phyloP scores from a whole-genome alignment of 345 rosid species.

The Syzygium aromaticum region DNA sequence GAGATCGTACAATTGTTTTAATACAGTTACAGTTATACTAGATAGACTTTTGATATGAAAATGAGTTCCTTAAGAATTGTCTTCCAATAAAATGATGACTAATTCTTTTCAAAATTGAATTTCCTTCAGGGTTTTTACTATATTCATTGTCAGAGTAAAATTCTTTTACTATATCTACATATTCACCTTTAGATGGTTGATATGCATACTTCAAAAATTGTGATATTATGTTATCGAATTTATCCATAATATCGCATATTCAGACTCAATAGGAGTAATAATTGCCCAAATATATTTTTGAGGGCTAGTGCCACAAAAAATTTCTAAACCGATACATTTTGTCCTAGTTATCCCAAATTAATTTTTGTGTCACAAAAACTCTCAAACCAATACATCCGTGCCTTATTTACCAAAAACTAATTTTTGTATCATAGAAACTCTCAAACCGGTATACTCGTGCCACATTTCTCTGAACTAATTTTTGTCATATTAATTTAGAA shows the following conservation, averaged over 20 bases:
- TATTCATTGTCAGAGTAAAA: background rate
- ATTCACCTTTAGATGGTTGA: background rate
- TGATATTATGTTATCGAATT: too few relatives aligned
- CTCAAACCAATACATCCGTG: background rate
- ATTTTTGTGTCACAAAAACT: background rate
- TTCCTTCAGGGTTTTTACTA: background rate
- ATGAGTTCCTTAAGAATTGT: background rate
- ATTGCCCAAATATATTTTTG: too few relatives aligned
- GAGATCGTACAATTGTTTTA: background rate
- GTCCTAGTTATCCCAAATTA: too few relatives aligned
- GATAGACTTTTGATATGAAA: background rate
- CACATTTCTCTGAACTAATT: background rate
- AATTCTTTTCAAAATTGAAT: background rate
- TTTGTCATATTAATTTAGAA: too few relatives aligned
- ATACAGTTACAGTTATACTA: too few relatives aligned
- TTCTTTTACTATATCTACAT: background rate
- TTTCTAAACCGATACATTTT: rapidly evolving
- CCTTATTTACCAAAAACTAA: background rate
- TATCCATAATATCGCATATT: background rate
- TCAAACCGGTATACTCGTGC: rapidly evolving
- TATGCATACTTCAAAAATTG: background rate
- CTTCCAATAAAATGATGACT: background rate
- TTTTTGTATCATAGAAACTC: too few relatives aligned
- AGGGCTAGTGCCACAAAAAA: rapidly evolving
- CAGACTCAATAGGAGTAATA: background rate